These are phyloP conservation scores for Penstemon davidsonii DNA, from an alignment of 257 asterid genomes.

Conservation along the genomic window DNA sequence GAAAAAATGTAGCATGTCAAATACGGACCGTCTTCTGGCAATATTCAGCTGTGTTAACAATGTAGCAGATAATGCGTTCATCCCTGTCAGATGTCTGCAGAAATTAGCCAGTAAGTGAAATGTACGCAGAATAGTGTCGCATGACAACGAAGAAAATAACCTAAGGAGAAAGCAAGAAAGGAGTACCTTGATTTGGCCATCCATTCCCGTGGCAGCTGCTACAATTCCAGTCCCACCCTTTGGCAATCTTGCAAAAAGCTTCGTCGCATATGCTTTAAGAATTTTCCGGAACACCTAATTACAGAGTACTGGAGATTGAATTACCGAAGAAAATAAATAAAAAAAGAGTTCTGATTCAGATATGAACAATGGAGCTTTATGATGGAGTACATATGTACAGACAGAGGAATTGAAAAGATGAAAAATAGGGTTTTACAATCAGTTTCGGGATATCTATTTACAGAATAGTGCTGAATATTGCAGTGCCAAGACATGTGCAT, in stretches of 20 bases:
- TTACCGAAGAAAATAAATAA: no score
- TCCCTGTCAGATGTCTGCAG: slow-evolving; percentile 97
- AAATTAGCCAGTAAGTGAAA: slow-evolving; percentile 27
- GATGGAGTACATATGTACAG: slow-evolving; percentile 11
- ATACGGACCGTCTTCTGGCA: slow-evolving; percentile 89
- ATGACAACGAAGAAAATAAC: slow-evolving; percentile 20
- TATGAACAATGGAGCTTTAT: slow-evolving; percentile 5
- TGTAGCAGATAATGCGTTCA: slow-evolving; percentile 87
- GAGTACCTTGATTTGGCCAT: slow-evolving; percentile 89
- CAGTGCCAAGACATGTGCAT: slow-evolving; percentile 10
- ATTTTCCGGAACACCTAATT: slow-evolving; percentile 72
- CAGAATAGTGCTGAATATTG: slow-evolving; percentile 19
- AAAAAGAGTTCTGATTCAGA: neutral
- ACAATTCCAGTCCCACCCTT: slow-evolving; percentile 98
- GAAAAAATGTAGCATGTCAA: slow-evolving; percentile 24
- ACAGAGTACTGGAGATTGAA: slow-evolving; percentile 24
- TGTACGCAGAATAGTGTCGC: neutral
- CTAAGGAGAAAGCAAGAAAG: slow-evolving; percentile 12
- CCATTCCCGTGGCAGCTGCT: slow-evolving; percentile 99
- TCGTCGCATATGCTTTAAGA: slow-evolving; percentile 94
- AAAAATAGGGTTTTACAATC: neutral
- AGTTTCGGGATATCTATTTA: slow-evolving; percentile 29
- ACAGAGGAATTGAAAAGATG: neutral
- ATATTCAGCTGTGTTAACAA: slow-evolving; percentile 98
- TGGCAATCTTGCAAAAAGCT: slow-evolving; percentile 85